Evolutionary conservation across 176 grass and related monocot species (phyloP).

Genomic region (Rhynchospora breviuscula): DNA sequence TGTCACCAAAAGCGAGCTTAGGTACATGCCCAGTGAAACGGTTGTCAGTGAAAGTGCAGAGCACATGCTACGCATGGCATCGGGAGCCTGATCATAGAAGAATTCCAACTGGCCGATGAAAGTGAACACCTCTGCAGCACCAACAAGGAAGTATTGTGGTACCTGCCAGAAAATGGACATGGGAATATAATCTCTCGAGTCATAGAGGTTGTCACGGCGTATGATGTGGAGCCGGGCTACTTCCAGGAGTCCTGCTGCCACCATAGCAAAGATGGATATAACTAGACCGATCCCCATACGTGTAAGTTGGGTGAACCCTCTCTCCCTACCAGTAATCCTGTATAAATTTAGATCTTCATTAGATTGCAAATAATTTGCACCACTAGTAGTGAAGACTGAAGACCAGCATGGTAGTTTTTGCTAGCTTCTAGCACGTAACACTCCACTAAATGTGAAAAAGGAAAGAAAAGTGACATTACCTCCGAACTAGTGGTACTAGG

Average conservation of each 20-base stretch:
- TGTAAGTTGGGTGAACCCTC: conserved; percentile 84
- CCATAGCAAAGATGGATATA: conserved; percentile 70
- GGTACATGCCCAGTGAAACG: conserved; percentile 52
- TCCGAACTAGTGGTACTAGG: conserved; percentile 41
- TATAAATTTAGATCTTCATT: conserved; percentile 15
- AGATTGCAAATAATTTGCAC: too few species aligned
- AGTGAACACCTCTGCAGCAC: conserved; percentile 67
- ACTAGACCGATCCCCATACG: conserved; percentile 86
- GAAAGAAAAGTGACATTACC: background rate
- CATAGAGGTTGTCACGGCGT: conserved; percentile 35
- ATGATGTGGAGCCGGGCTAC: conserved; percentile 40
- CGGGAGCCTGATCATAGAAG: conserved; percentile 91
- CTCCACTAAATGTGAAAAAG: background rate
- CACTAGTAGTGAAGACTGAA: too few species aligned
- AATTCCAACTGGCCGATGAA: conserved; percentile 81
- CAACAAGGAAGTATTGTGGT: conserved; percentile 76
- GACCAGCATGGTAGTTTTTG: too few species aligned
- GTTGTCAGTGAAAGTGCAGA: conserved; percentile 72
- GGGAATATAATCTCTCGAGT: conserved; percentile 25
- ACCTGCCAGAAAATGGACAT: conserved; percentile 88
- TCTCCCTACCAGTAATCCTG: conserved; percentile 28
- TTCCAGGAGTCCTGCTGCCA: conserved; percentile 58
- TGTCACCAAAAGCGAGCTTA: conserved; percentile 69
- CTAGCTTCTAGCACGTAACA: too few species aligned
- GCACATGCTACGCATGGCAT: conserved; percentile 77